These are phyloP conservation scores for Tagetes erecta DNA, from an alignment of 129 eudicot species.

Conservation along the genomic window DNA sequence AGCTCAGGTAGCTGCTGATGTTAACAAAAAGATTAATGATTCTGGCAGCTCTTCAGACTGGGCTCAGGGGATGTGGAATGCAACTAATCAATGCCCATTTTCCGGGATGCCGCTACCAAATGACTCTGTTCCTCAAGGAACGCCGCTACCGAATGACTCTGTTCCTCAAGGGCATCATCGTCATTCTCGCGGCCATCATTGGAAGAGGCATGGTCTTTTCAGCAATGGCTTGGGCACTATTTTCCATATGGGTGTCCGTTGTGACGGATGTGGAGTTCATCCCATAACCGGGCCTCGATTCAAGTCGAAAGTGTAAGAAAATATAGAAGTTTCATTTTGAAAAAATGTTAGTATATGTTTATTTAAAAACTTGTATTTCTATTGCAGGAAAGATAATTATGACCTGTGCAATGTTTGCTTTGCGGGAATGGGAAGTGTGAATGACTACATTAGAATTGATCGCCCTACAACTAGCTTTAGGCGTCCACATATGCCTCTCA, in stretches of 20 bases:
- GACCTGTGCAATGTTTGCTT: slow-evolving; percentile 85
- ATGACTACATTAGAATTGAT: slow-evolving; percentile 69
- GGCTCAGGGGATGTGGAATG: slow-evolving; percentile 19
- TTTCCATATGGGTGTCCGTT: slow-evolving; percentile 79
- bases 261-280: slow-evolving; percentile 83
- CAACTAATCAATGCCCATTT: slow-evolving; percentile 51
- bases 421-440: slow-evolving; percentile 43
- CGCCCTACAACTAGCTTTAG: slow-evolving; percentile 45
- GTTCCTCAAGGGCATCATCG: slow-evolving; percentile 29
- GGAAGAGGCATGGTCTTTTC: slow-evolving; percentile 34
- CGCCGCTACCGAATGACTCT: slow-evolving; percentile 26
- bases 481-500: slow-evolving; percentile 31
- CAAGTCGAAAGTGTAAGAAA: slow-evolving; percentile 86
- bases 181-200: slow-evolving; percentile 35
- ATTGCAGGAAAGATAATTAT: slow-evolving; percentile 73
- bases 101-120: slow-evolving; percentile 35
- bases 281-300: slow-evolving; percentile 87
- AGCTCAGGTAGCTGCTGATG: slow-evolving; percentile 17
- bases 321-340: neutral
- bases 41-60: slow-evolving; percentile 31
- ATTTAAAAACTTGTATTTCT: neutral
- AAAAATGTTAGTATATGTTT: neutral
- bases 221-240: slow-evolving; percentile 39
- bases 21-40: slow-evolving; percentile 5
- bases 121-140: slow-evolving; percentile 27